Evolutionary conservation across 257 asterid species (phyloP).

Genomic region (Gardenia jasminoides): DNA sequence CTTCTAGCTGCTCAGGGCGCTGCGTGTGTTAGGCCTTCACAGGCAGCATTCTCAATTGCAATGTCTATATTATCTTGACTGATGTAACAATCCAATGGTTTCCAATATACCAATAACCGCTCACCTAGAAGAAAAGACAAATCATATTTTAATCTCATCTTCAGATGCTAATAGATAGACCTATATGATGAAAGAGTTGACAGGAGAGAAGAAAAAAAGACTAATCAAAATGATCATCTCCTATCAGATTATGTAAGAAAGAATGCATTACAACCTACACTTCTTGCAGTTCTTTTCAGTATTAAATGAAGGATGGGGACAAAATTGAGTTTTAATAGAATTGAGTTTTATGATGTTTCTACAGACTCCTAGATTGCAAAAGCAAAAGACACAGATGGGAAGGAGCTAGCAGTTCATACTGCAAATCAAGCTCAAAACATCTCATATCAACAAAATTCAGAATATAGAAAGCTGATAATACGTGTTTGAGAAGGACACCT

Average conservation of each 20-base stretch:
- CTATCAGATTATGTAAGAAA: background rate
- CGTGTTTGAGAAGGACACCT: background rate
- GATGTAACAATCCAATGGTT: background rate
- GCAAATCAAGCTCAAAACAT: constrained; percentile 1
- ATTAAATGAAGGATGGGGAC: background rate
- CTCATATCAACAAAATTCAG: background rate
- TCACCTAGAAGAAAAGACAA: constrained; percentile 13
- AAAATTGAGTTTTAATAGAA: background rate
- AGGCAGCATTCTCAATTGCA: constrained; percentile 1
- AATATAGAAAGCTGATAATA: background rate
- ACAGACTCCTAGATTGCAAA: background rate
- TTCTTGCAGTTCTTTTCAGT: background rate
- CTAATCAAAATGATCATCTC: background rate
- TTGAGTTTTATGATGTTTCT: background rate
- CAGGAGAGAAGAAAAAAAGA: background rate
- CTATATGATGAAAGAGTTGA: background rate
- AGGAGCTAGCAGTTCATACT: background rate
- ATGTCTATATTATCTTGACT: background rate
- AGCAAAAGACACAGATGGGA: background rate
- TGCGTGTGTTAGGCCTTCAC: constrained; percentile 16
- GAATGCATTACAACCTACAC: background rate
- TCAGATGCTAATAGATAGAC: background rate
- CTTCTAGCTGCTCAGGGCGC: background rate
- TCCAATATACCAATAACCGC: constrained; percentile 1
- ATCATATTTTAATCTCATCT: background rate